A percentile compares a stretch with the other conserved stretches of the same genome.
Conservation (phyloP, 176 grass and related monocot species). For the Carex myosuroides region DNA sequence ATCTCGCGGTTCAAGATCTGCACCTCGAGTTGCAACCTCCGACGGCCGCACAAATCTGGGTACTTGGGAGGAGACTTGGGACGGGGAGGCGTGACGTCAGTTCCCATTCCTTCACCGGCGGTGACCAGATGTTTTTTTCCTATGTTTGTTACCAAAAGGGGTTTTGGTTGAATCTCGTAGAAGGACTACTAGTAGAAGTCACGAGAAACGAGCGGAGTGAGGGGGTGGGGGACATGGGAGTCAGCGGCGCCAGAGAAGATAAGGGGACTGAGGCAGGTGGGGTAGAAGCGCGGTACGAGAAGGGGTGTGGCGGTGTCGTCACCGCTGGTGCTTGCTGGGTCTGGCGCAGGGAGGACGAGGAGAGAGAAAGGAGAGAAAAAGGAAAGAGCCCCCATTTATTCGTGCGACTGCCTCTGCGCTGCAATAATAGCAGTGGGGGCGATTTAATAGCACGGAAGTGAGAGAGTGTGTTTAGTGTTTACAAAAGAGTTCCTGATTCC, state of each 20-base stretch:
- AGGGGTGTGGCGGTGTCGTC: constrained; percentile 20
- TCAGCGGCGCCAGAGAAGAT: constrained; percentile 12
- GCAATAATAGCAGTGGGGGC: constrained; percentile 35
- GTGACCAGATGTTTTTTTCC: not conserved
- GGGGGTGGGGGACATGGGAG: not conserved
- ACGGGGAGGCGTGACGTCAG: constrained; percentile 41
- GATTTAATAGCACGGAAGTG: constrained; percentile 23
- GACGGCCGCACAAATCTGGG: constrained; percentile 83
- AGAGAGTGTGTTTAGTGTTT: not conserved
- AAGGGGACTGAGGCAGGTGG: constrained; percentile 23
- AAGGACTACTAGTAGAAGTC: constrained; percentile 11
- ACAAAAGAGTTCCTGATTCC: not conserved
- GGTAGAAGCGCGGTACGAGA: constrained; percentile 25
- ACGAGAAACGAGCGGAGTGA: not conserved
- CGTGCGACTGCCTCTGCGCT: constrained; percentile 18
- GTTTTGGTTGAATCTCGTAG: not conserved
- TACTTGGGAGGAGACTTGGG: constrained; percentile 83
- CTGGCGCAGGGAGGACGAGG: not conserved
- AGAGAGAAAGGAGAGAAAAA: not conserved
- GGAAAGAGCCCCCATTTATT: constrained; percentile 22
- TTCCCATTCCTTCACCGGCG: not conserved
- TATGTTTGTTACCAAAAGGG: not conserved
- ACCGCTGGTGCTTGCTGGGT: not conserved
- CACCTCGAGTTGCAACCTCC: constrained; percentile 81
- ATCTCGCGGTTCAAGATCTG: constrained; percentile 92